phyloP scores from a whole-genome alignment of 176 grass and related monocot species.

The maize (Zea mays) region DNA sequence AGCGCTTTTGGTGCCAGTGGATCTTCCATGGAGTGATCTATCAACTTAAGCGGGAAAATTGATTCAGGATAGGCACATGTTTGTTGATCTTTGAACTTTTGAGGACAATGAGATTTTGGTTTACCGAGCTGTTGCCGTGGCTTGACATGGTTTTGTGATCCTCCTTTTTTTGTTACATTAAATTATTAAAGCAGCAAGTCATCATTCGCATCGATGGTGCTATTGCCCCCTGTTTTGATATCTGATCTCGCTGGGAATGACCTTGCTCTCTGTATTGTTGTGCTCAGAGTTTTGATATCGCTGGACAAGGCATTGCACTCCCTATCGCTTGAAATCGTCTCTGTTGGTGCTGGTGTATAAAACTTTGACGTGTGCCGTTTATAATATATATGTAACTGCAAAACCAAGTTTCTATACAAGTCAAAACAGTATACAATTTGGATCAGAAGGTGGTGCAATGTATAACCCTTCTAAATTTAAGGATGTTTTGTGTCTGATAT shows the following conservation, averaged over 20 bases:
- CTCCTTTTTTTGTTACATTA: constrained; percentile 23
- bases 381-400: no score
- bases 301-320: no score
- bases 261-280: neutral
- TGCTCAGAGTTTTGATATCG: no score
- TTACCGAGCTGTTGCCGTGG: constrained; percentile 35
- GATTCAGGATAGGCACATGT: neutral
- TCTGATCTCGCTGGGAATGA: neutral
- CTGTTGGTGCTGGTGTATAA: no score
- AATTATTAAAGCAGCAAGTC: constrained; percentile 12
- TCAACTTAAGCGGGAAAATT: neutral
- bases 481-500: no score
- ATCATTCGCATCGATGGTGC: neutral
- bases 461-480: no score
- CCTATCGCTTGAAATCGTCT: no score
- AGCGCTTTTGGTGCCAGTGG: constrained; percentile 49
- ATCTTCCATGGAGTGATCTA: constrained; percentile 60
- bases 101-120: constrained; percentile 42
- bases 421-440: no score
- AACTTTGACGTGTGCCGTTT: no score
- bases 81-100: constrained; percentile 41
- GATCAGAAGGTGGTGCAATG: no score
- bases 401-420: no score
- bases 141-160: constrained; percentile 29
- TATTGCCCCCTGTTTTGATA: neutral